These are phyloP conservation scores for Phaeosphaeriaceae sp. DNA, from an alignment of 2,329 filamentous ascomycete species.

Conservation along the genomic window DNA sequence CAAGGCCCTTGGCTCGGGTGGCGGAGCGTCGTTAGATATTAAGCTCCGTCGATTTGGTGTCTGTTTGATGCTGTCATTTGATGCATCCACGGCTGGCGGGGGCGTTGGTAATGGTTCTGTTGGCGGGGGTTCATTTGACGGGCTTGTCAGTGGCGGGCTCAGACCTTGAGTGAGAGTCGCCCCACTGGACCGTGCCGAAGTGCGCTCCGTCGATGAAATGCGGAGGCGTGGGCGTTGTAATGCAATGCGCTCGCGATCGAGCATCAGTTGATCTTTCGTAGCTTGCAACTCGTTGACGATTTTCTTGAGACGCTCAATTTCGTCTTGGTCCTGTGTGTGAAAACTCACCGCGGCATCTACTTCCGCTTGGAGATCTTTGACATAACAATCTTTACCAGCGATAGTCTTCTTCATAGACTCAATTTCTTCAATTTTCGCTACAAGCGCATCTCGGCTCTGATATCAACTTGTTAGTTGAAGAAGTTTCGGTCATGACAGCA, in stretches of 20 bases:
- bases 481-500: background rate
- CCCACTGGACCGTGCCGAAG: conserved; percentile 39
- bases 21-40: conserved; percentile 30
- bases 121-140: conserved; percentile 18
- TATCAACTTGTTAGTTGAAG: background rate
- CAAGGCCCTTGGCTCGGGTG: conserved; percentile 24
- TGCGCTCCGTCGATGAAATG: conserved; percentile 27
- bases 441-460: conserved; percentile 22
- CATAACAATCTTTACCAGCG: conserved; percentile 23
- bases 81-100: conserved; percentile 6
- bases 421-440: conserved; percentile 31
- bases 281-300: conserved; percentile 29
- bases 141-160: conserved; percentile 20
- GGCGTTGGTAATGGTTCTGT: conserved; percentile 13
- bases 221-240: conserved; percentile 30
- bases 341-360: conserved; percentile 21
- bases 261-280: conserved; percentile 41
- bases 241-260: conserved; percentile 39
- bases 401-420: conserved; percentile 18
- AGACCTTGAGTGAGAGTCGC: conserved; percentile 40
- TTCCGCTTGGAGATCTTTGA: conserved; percentile 27
- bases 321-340: conserved; percentile 29
- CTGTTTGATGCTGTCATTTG: conserved; percentile 22
- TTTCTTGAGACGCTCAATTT: conserved; percentile 35
- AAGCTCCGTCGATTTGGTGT: conserved; percentile 26